These are phyloP conservation scores for Thalassia testudinum DNA, from an alignment of 116 monocot genomes.

Conservation along the genomic window DNA sequence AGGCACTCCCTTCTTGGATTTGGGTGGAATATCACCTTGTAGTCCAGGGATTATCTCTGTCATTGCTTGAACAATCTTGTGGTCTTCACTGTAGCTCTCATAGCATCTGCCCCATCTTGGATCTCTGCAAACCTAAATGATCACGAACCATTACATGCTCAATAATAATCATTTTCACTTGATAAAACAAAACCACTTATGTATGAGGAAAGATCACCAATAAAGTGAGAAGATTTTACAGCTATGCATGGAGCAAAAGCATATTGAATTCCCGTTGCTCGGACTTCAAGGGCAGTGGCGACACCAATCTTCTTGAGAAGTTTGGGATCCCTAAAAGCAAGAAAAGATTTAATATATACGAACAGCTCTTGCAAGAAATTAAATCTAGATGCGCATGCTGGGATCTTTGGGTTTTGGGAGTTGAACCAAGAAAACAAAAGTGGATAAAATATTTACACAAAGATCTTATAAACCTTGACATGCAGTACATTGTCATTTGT, in stretches of 20 bases:
- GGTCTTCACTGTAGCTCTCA: conserved; percentile 69
- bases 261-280: conserved; percentile 72
- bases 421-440: too few relatives aligned
- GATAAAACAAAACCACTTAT: too few relatives aligned
- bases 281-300: conserved; percentile 64
- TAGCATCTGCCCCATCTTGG: conserved; percentile 70
- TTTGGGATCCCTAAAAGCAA: conserved; percentile 30
- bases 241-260: conserved; percentile 72
- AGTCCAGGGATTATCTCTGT: conserved; percentile 49
- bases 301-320: conserved; percentile 57
- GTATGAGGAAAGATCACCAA: too few relatives aligned
- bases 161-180: too few relatives aligned
- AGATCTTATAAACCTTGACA: too few relatives aligned
- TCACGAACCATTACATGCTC: too few relatives aligned
- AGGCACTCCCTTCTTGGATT: conserved; percentile 35
- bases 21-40: conserved; percentile 34
- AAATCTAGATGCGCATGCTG: too few relatives aligned
- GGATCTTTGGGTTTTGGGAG: too few relatives aligned
- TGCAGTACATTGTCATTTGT: too few relatives aligned
- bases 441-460: too few relatives aligned
- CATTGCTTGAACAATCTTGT: conserved; percentile 35
- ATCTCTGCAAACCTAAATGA: conserved; percentile 50
- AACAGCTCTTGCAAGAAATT: too few relatives aligned
- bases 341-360: too few relatives aligned
- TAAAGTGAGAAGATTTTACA: conserved; percentile 10